phyloP scores from a whole-genome alignment of 228 moss, liverwort and hornwort species.

The Sphagnum fallax region DNA sequence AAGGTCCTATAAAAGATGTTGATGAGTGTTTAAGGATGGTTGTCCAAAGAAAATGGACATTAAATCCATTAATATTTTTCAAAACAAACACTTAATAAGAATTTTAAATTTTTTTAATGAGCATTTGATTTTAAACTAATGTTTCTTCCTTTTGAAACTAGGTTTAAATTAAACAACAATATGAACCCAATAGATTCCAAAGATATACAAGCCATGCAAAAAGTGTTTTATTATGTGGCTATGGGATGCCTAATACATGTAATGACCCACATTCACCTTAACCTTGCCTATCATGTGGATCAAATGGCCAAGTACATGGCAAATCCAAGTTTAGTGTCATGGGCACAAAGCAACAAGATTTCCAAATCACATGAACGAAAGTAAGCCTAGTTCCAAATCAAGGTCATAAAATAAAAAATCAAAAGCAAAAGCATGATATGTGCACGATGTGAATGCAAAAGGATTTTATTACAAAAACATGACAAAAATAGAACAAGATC shows the following conservation, averaged over 20 bases:
- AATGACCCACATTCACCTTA: background rate
- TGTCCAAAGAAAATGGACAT: background rate
- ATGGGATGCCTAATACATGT: constrained; percentile 1
- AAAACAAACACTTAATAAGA: background rate
- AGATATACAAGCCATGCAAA: constrained; percentile 2
- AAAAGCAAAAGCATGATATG: too few species aligned
- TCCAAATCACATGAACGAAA: too few species aligned
- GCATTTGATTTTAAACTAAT: background rate
- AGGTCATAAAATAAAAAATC: too few species aligned
- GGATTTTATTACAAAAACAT: too few species aligned
- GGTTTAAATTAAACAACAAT: background rate
- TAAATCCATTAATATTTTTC: background rate
- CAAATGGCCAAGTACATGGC: constrained; percentile 4
- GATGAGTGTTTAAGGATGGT: background rate
- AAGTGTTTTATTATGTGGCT: background rate
- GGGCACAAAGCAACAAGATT: too few species aligned
- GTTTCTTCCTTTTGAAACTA: background rate
- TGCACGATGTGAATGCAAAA: too few species aligned
- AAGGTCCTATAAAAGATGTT: background rate
- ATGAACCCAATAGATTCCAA: background rate
- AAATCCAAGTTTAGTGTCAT: background rate
- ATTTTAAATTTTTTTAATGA: background rate
- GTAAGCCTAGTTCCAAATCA: too few species aligned
- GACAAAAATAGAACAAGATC: too few species aligned
- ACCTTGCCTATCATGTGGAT: background rate